Evolutionary conservation across 257 asterid species (phyloP), one percentile per base, ranked within the genome.

Genomic region (Buddleja alternifolia): DNA sequence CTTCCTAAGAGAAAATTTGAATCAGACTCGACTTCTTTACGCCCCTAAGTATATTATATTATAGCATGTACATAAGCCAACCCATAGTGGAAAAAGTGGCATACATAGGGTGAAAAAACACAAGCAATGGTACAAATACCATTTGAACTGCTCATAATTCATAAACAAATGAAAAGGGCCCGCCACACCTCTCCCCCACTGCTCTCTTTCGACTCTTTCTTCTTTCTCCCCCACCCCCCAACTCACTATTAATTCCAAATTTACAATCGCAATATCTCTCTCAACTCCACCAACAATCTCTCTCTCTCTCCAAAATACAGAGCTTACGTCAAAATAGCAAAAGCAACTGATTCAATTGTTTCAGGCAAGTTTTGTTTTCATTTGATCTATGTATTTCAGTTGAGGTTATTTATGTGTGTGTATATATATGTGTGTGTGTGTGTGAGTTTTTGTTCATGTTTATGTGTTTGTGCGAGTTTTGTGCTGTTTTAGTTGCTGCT

Each of bases 161-260:
- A 14, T 7, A 51, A 50, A 51, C n/a, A 39, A 54, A 52, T 40
- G 51, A 19, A 37, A 37, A 23, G 46, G 80, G 76, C 76, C 83
- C 76, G 72, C 73, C 70, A 10, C 54, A 32, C 50, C 29, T 20
- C 56, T n/a, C 70, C 63, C 47, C 51, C 24, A 10, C 41, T 2
- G 36, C 36, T 21, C 67, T 16, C 0, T 15, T 24, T 37, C 37
- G 12, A 7, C 63, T 15, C 57, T n/a, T 40, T 36, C 47, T 8
- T 19, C 25, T n/a, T 34, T 36, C 59, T 4, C 16, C 59, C 44
- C 15, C 17, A 55, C 37, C 16, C 19, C 32, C 19, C 71, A 58
- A 60, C 51, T 68, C 79, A 62, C 80, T 78, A 75, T 82, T 82
- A 82, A 82, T 66, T 82, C 83, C 86, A 82, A 75, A 65, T 10